A percentile compares a stretch with the other conserved stretches of the same genome.
These are phyloP conservation scores for Botryotinia convoluta DNA, from an alignment of 2,329 filamentous ascomycete species.

Conservation along the genomic window DNA sequence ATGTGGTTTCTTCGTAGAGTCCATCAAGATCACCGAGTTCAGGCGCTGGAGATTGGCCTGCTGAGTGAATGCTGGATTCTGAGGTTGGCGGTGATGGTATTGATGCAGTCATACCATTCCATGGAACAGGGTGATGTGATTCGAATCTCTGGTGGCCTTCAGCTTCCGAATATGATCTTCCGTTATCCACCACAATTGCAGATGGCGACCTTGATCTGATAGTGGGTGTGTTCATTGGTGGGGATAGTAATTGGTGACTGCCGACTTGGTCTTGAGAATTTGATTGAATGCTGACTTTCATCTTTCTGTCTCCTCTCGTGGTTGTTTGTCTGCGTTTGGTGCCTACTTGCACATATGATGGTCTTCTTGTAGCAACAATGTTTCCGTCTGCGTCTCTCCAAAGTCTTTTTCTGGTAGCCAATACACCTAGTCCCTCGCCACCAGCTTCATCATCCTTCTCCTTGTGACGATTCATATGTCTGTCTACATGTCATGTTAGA, in stretches of 20 bases:
- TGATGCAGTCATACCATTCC: conserved; percentile 28
- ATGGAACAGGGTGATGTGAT: conserved; percentile 23
- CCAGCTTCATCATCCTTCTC: conserved; percentile 52
- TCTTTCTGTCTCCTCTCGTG: conserved; percentile 25
- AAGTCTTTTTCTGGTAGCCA: conserved; percentile 49
- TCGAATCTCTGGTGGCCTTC: conserved; percentile 21
- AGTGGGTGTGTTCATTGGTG: conserved; percentile 26
- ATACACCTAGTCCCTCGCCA: conserved; percentile 45
- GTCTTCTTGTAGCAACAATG: conserved; percentile 44
- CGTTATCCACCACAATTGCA: conserved; percentile 31
- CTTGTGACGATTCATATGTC: conserved; percentile 49
- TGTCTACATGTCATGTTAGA: conserved; percentile 40
- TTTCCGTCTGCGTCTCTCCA: conserved; percentile 49
- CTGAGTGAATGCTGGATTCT: conserved; percentile 22
- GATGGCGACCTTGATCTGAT: conserved; percentile 30
- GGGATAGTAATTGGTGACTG: conserved; percentile 17
- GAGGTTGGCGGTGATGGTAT: conserved; percentile 35
- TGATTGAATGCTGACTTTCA: conserved; percentile 11
- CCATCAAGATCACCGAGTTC: conserved; percentile 34
- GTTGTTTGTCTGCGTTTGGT: conserved; percentile 31
- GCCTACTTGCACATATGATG: conserved; percentile 36
- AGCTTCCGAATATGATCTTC: conserved; percentile 10
- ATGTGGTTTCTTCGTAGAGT: conserved; percentile 34
- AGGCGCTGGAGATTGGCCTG: conserved; percentile 19
- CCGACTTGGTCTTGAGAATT: conserved; percentile 14